Evolutionary conservation across 352 stramenopile genomes (phyloP), one percentile per base, ranked within the genome.

Genomic region (Pythium graminicola): DNA sequence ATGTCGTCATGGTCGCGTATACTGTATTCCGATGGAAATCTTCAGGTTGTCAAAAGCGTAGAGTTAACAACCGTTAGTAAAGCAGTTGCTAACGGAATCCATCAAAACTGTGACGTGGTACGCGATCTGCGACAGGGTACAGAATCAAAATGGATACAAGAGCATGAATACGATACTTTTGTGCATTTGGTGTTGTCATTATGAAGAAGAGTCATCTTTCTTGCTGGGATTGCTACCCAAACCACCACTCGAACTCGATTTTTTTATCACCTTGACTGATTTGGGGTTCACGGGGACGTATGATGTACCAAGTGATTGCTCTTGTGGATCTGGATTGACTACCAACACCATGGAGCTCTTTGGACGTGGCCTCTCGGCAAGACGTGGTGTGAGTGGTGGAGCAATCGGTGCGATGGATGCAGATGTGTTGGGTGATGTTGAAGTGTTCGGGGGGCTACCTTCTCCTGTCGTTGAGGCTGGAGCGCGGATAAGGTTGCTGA

Each of bases 401-500:
- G 16, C 28, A 6, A 33, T 48, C 4, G 59, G 59, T 19, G 59
- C 59, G n/a, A 66, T 48, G 2, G 59, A 47, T 7, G 59, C 59
- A 2, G 52, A 55, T 4, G 41, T 43, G 17, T 20, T 2, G 13
- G 29, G 22, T n/a, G 32, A 23, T 11, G 35, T 46, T 24, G 46
- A 24, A 3, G 44, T n/a, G 6, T 27, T 6, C 1, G 44, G 19
- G 0, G 44, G 16, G 16, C 17, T 22, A 5, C 26, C 23, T 10
- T 26, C n/a, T 0, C 39, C 24, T 11, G 17, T 38, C 19, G 50
- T 29, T 1, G 58, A 55, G 1, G 32, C 32, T 7, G 59, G 59
- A 16, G 40, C 40, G 24, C 69, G 73, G 23, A 81, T 56, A 22
- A 86, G 33, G n/a, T 69, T 66, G 32, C 70, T 65, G 41, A 87